Conservation (phyloP, 495 filamentous ascomycete species). For the Aspergillus homomorphus region DNA sequence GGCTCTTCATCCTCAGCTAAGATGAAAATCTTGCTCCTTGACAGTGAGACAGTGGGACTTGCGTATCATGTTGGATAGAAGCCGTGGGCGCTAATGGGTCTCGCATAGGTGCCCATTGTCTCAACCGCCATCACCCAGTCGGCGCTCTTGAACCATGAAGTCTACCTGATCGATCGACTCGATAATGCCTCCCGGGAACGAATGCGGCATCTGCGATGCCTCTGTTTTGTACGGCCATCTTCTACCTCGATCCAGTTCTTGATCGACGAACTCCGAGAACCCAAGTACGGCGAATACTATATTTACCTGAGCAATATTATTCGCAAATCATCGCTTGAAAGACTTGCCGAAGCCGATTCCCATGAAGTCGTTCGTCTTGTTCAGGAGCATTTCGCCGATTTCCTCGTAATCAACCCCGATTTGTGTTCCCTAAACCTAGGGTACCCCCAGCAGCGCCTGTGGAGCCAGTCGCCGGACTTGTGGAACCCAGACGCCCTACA, state of each 20-base stretch:
- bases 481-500: constrained; percentile 89
- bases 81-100: constrained; percentile 3
- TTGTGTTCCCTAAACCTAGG: constrained; percentile 78
- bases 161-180: constrained; percentile 94
- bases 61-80: constrained; percentile 8
- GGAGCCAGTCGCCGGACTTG: constrained; percentile 69
- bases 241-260: constrained; percentile 87
- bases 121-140: constrained; percentile 96
- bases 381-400: constrained; percentile 95
- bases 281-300: constrained; percentile 96
- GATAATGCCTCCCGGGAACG: constrained; percentile 91
- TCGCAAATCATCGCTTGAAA: constrained; percentile 92
- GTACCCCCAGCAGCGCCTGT: constrained; percentile 72
- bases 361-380: constrained; percentile 91
- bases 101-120: constrained; percentile 69
- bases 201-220: constrained; percentile 93
- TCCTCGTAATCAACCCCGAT: constrained; percentile 90
- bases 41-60: constrained; percentile 81
- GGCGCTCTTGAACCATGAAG: constrained; percentile 90
- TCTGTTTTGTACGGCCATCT: constrained; percentile 90
- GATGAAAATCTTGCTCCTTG: constrained; percentile 97
- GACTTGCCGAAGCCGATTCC: constrained; percentile 94
- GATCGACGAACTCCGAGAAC: constrained; percentile 93
- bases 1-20: constrained; percentile 75
- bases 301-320: constrained; percentile 96